Evolutionary conservation across 371 early-diverging fungal species (phyloP).

Genomic region (Mortierella sp.): DNA sequence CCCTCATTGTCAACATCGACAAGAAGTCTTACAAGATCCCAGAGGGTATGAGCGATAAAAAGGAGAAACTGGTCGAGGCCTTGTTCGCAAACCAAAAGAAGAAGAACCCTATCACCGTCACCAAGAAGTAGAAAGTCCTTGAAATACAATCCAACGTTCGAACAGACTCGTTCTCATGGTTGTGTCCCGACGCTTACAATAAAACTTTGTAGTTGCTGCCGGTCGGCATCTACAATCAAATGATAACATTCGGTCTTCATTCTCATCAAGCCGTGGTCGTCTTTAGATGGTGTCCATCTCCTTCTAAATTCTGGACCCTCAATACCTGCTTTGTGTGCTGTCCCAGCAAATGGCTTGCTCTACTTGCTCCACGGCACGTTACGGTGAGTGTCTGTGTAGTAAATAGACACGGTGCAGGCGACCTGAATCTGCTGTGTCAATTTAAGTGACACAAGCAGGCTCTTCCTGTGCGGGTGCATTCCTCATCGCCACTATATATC

Average conservation of each 20-base stretch:
- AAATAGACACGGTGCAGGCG: conserved; percentile 77
- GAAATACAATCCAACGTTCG: background rate
- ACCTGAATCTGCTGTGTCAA: conserved; percentile 65
- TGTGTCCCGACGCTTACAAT: conserved; percentile 3
- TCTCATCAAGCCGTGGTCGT: background rate
- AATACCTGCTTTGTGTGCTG: conserved; percentile 87
- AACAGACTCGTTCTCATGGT: background rate
- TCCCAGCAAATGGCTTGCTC: conserved; percentile 65
- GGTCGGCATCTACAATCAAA: conserved; percentile 6
- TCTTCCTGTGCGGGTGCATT: too few species aligned
- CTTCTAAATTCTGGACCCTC: conserved; percentile 40
- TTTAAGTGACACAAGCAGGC: too few species aligned
- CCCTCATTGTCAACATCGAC: too few species aligned
- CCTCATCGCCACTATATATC: too few species aligned
- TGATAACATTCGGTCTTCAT: too few species aligned
- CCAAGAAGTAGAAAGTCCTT: conserved; percentile 15
- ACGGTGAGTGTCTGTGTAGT: conserved; percentile 87
- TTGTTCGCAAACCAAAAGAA: background rate
- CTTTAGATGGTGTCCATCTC: conserved; percentile 9
- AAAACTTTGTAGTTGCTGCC: conserved; percentile 15
- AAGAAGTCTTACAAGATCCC: too few species aligned
- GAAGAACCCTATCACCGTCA: conserved; percentile 18
- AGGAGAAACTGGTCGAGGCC: too few species aligned
- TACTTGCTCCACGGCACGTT: conserved; percentile 28
- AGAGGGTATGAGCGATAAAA: too few species aligned